These are phyloP conservation scores for Herpetomonas muscarum DNA, from an alignment of 208 protist genomes.

Conservation along the genomic window DNA sequence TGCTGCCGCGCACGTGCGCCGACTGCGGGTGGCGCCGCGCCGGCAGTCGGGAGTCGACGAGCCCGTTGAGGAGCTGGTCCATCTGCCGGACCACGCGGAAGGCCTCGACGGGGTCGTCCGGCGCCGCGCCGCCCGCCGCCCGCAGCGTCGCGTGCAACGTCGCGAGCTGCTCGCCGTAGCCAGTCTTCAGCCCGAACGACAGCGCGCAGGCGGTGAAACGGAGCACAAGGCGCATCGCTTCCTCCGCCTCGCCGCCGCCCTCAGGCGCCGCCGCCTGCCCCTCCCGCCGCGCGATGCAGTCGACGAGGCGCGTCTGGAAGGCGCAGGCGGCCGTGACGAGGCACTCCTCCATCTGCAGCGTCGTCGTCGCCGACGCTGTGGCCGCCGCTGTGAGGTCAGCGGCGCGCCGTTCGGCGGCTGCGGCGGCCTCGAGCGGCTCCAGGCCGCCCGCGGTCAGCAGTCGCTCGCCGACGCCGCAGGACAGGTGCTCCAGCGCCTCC, in stretches of 20 bases:
- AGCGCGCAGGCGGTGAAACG: slow-evolving; percentile 12
- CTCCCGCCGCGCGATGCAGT: too few relatives aligned
- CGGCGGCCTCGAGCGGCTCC: background rate
- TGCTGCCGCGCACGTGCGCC: slow-evolving; percentile 29
- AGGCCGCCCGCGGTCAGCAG: slow-evolving; percentile 7
- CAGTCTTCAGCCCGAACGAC: slow-evolving; percentile 38
- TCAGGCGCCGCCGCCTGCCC: too few relatives aligned
- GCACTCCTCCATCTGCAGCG: background rate
- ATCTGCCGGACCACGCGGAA: slow-evolving; percentile 45
- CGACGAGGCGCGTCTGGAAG: background rate
- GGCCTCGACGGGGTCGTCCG: slow-evolving; percentile 2
- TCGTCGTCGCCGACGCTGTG: background rate
- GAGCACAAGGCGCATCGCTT: background rate
- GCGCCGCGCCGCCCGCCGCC: slow-evolving; percentile 6
- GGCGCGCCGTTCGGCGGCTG: background rate
- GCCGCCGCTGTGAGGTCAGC: background rate
- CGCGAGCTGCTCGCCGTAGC: slow-evolving; percentile 44
- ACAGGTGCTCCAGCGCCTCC: slow-evolving; percentile 26
- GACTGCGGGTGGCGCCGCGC: slow-evolving; percentile 33
- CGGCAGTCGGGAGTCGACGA: slow-evolving; percentile 29
- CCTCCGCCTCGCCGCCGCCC: background rate
- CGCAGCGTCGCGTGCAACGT: slow-evolving; percentile 50
- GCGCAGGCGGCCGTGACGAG: background rate
- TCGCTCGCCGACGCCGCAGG: slow-evolving; percentile 21
- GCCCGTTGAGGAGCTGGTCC: slow-evolving; percentile 32